Evolutionary conservation across 2,329 filamentous ascomycete genomes (phyloP), one percentile per base, ranked within the genome.

Genomic region (Cladophialophora carrionii): DNA sequence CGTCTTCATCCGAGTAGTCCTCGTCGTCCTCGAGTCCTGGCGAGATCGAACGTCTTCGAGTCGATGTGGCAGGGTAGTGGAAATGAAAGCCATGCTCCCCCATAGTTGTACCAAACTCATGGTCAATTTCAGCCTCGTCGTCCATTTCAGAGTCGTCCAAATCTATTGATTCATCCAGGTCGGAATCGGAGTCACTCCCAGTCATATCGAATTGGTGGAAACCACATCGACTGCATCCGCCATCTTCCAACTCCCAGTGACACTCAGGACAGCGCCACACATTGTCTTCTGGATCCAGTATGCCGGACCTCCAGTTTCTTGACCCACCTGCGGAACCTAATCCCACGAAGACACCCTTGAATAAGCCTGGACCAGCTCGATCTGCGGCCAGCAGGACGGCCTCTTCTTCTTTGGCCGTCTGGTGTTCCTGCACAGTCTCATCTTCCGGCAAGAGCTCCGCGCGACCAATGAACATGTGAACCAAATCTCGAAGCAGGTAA

Each of bases 401-500:
- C 74, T 89, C 88, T 68, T 88, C 85, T 49, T 80, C 80, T 69
- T 84, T 84, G 74, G 82, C 83, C 69, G 80, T 76, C 31, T 76
- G 74, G 73, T 90, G 87, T 72, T 89, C 84, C 54, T 86, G 83
- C 3, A 84, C 78, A 1, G 85, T 87, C 75, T 90, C 88, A 53
- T 85, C 86, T 49, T 82, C 78, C 46, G 88, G 85, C 61, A 90
- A 77, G 48, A 90, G 78, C 72, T 89, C 86, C 37, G 79, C 79
- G 61, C 85, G 82, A 68, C 79, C 82, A 48, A 84, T 82, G 74
- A 90, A 88, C 67, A 88, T 79, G 65, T 85, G 81, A 26, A 87
- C 86, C 75, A 90, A 83, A 64, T 89, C 84, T 63, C 87, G 84
- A 60, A 90, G 82, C 49, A 89, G 75, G 73, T 88, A 90, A 48